These are phyloP conservation scores for Vigna nakashimae DNA, from an alignment of 306 rosid genomes.

Conservation along the genomic window DNA sequence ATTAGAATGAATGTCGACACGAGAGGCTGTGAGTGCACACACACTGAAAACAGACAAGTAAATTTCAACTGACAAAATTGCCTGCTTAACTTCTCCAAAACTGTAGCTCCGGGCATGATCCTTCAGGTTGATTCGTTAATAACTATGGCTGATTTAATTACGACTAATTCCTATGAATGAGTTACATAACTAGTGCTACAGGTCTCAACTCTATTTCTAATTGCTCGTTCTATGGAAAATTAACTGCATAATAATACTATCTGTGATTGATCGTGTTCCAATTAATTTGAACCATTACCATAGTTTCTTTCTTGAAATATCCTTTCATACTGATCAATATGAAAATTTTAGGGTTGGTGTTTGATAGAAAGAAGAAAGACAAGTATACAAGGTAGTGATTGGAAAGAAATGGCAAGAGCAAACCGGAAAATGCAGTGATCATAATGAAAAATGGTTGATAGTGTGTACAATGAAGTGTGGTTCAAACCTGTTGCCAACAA, in stretches of 20 bases:
- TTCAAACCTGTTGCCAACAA: slow-evolving; percentile 91
- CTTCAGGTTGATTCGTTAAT: slow-evolving; percentile 14
- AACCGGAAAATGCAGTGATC: background rate
- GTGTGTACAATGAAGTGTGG: background rate
- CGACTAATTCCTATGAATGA: background rate
- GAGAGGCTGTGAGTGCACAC: slow-evolving; percentile 17
- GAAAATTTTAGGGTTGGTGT: background rate
- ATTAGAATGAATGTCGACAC: background rate
- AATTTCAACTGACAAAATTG: slow-evolving; percentile 53
- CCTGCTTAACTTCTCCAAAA: slow-evolving; percentile 52
- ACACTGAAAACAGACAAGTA: slow-evolving; percentile 41
- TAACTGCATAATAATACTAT: background rate
- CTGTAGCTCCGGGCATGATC: slow-evolving; percentile 39
- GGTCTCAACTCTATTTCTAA: background rate
- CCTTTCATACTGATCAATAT: background rate
- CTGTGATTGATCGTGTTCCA: background rate
- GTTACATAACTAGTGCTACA: background rate
- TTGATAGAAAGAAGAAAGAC: background rate
- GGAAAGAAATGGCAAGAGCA: background rate
- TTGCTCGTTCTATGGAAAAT: background rate
- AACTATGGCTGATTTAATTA: background rate
- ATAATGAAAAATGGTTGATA: slow-evolving; percentile 5
- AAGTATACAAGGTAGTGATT: background rate
- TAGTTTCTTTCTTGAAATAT: background rate
- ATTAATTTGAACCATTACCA: background rate